These are phyloP conservation scores for Leccinum ochraceum DNA, from an alignment of 768 basidiomycete genomes.

Conservation along the genomic window DNA sequence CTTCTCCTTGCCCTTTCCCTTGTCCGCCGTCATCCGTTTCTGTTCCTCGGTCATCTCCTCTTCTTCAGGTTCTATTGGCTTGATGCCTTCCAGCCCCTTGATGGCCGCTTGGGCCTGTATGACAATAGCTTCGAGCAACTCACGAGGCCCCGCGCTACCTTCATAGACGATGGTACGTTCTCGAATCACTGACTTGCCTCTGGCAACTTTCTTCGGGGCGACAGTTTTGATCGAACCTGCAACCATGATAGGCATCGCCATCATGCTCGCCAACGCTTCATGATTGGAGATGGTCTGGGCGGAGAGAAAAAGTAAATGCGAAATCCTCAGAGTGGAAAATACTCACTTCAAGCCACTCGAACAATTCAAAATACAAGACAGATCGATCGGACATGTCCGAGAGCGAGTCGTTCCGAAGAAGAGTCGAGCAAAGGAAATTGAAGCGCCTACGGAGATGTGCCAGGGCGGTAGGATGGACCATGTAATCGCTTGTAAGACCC, in stretches of 20 bases:
- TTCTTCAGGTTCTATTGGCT: conserved; percentile 45
- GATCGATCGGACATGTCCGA: conserved; percentile 92
- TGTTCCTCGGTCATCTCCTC: conserved; percentile 86
- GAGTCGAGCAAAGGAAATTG: conserved; percentile 81
- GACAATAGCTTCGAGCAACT: conserved; percentile 86
- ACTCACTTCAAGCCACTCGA: conserved; percentile 88
- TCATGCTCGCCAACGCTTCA: conserved; percentile 91
- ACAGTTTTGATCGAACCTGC: conserved; percentile 65
- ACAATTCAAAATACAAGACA: conserved; percentile 82
- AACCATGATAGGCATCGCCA: conserved; percentile 98
- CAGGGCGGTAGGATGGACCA: conserved; percentile 89
- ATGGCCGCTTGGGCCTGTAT: conserved; percentile 93
- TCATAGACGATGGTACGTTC: conserved; percentile 88
- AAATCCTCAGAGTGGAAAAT: background rate
- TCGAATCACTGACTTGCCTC: conserved; percentile 53
- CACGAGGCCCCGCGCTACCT: conserved; percentile 87
- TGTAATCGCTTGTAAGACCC: conserved; percentile 82
- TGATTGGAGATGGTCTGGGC: conserved; percentile 87
- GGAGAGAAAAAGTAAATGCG: conserved; percentile 7
- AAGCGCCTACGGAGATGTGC: conserved; percentile 91
- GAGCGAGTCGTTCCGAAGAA: conserved; percentile 89
- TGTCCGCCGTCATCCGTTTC: conserved; percentile 78
- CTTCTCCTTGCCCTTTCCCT: conserved; percentile 62
- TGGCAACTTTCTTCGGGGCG: conserved; percentile 53
- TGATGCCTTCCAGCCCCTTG: conserved; percentile 77